Base-by-base conservation (phyloP, 2,329 filamentous ascomycete genomes). In the Alternaria viburni region DNA sequence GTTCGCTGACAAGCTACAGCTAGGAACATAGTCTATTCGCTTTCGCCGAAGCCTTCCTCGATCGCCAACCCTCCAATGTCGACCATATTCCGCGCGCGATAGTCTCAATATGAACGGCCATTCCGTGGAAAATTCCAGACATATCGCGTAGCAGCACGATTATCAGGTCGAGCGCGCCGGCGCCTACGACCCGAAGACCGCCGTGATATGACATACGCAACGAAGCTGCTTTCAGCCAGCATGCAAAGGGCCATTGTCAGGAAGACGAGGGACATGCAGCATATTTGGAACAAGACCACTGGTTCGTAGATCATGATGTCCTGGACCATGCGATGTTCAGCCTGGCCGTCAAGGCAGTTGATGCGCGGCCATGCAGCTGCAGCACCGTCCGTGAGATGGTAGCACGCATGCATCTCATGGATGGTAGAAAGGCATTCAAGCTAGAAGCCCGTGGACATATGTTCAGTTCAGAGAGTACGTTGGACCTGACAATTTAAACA, bases 391-490 rank as follows among this genome's bases (percentile, higher is more conserved):
- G 30, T 32, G 30, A 32, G 6, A 32, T 32, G 30, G 30, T 32
- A 32, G 30, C 30, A 32, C 30, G 30, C 30, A 32, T 32, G 30
- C 6, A 32, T 32, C 30, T 32, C 30, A 6, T 32, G 30, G 30
- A 5, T 8, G 30, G 30, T 32, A 1, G 30, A 32, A 32, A 32
- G 30, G 78, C 80, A 7, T 72, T 49, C 69, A 73, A 59, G 80
- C 58, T 64, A 69, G 44, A 52, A 73, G 51, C 72, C 74, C 67
- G 81, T 80, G 67, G 70, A 76, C 23, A 72, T 4, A 26, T 25
- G 21, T n/a, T 9, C 21, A 46, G 68, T 60, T 12, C 77, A 72
- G 65, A 74, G 66, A 63, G 74, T 67, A 0, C 65, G 70, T 32
- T 68, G 62, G 43, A n/a, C 2, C 25, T 21, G 7, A 47, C 45